phyloP scores from a whole-genome alignment of 495 filamentous ascomycete genomes.

The Tuber umbilicatum region DNA sequence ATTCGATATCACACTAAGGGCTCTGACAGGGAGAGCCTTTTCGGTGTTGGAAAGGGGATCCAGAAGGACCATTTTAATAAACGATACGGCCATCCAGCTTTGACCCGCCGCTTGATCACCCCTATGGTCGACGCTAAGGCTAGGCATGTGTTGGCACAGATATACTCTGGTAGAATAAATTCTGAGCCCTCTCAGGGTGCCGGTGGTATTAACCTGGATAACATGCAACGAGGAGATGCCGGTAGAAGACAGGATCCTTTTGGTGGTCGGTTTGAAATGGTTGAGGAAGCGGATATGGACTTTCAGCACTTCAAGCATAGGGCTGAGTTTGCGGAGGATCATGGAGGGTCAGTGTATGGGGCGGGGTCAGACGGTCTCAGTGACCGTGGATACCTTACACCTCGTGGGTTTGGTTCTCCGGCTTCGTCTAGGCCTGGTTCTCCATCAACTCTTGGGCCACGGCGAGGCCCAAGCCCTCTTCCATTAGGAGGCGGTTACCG shows the following conservation, averaged over 20 bases:
- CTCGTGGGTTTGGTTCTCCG: conserved; percentile 34
- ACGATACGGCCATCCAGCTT: conserved; percentile 83
- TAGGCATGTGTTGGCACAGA: conserved; percentile 66
- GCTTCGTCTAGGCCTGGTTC: conserved; percentile 34
- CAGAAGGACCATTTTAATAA: conserved; percentile 65
- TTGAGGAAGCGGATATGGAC: conserved; percentile 82
- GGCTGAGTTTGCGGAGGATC: conserved; percentile 78
- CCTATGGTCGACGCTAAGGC: conserved; percentile 95
- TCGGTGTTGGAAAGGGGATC: conserved; percentile 40
- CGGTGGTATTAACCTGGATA: conserved; percentile 61
- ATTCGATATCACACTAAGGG: conserved; percentile 63
- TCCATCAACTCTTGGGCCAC: conserved; percentile 14
- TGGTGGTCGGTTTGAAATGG: conserved; percentile 70
- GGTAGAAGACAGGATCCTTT: conserved; percentile 56
- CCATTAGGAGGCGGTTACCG: conserved; percentile 12
- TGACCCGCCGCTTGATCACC: conserved; percentile 80
- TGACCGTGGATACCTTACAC: conserved; percentile 35
- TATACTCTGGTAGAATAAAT: conserved; percentile 75
- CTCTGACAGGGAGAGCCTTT: conserved; percentile 32
- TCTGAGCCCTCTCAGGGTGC: conserved; percentile 48
- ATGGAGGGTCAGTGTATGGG: conserved; percentile 55
- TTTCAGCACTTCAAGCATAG: conserved; percentile 87
- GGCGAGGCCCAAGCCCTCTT: conserved; percentile 24
- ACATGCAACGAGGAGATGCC: conserved; percentile 67
- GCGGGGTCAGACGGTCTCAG: conserved; percentile 40